These are phyloP conservation scores for Schizochytrium sp. DNA, from an alignment of 108 stramenopile species.

Conservation along the genomic window DNA sequence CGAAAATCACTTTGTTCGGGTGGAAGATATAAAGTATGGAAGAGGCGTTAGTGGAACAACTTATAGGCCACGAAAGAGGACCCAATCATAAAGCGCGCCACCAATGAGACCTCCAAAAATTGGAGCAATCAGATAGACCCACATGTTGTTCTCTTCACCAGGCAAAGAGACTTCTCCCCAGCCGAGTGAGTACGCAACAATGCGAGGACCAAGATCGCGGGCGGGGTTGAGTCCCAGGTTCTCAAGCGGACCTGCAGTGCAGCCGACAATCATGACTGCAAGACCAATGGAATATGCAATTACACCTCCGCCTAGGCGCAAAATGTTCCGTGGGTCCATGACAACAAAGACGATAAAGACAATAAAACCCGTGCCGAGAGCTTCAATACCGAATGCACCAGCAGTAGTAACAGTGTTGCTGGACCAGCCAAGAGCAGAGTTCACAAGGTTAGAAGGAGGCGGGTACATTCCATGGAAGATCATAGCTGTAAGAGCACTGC, in stretches of 20 bases:
- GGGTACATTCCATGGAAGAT: slow-evolving; percentile 9
- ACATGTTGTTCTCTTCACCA: slow-evolving; percentile 5
- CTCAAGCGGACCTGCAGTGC: slow-evolving; percentile 75
- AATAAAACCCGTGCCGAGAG: slow-evolving; percentile 73
- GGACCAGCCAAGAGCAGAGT: neutral
- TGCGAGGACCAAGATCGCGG: slow-evolving; percentile 80
- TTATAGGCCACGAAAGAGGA: slow-evolving; percentile 11
- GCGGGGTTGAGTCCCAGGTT: slow-evolving; percentile 80
- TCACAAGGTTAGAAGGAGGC: neutral
- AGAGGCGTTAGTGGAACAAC: neutral
- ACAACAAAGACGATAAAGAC: slow-evolving; percentile 77
- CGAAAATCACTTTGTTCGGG: too few species aligned
- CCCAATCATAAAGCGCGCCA: neutral
- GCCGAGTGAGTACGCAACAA: slow-evolving; percentile 77
- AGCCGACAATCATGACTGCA: slow-evolving; percentile 74
- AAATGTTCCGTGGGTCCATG: slow-evolving; percentile 72
- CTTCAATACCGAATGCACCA: slow-evolving; percentile 73
- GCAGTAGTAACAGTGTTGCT: neutral
- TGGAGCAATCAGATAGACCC: slow-evolving; percentile 49
- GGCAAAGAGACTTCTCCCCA: slow-evolving; percentile 71
- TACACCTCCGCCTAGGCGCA: slow-evolving; percentile 52
- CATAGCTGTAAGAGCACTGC: neutral
- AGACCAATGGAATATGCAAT: slow-evolving; percentile 77
- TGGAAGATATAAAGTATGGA: too few species aligned
- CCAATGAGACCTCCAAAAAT: slow-evolving; percentile 14